These are phyloP conservation scores for Pestalotiopsis sp. DNA, from an alignment of 2,329 filamentous ascomycete genomes.

Conservation along the genomic window DNA sequence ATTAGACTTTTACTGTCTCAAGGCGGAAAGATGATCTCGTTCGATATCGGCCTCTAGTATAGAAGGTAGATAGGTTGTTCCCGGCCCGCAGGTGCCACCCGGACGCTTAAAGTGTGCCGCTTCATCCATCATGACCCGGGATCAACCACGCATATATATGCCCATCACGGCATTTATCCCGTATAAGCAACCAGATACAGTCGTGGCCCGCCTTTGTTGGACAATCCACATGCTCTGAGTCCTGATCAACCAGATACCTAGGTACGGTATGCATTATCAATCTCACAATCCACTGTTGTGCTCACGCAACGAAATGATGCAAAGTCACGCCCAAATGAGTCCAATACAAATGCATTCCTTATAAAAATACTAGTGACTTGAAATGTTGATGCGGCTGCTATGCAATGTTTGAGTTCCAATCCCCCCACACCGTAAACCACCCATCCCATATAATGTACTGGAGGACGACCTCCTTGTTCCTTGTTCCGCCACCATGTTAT, in stretches of 20 bases:
- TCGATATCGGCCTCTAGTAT: background rate
- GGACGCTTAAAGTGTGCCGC: background rate
- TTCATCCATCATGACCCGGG: background rate
- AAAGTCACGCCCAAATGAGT: background rate
- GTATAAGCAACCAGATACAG: background rate
- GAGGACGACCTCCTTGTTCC: background rate
- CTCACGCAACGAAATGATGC: background rate
- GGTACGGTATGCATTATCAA: background rate
- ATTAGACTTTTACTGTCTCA: too few species aligned
- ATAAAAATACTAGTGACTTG: constrained; percentile 8
- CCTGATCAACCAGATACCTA: background rate
- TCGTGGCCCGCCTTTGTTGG: background rate
- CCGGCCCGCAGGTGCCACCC: background rate
- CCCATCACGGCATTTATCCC: background rate
- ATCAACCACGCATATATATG: background rate
- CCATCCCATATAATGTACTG: background rate
- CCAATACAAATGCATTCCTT: constrained; percentile 12
- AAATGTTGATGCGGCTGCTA: constrained; percentile 14
- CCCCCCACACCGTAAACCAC: background rate
- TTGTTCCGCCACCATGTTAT: background rate
- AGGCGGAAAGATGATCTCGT: background rate
- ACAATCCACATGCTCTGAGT: background rate
- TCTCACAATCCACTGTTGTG: background rate
- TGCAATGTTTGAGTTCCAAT: constrained; percentile 6
- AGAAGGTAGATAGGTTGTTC: background rate